Conservation (phyloP, 1,139 yeast species). For the Suhomyces bribrorum region DNA sequence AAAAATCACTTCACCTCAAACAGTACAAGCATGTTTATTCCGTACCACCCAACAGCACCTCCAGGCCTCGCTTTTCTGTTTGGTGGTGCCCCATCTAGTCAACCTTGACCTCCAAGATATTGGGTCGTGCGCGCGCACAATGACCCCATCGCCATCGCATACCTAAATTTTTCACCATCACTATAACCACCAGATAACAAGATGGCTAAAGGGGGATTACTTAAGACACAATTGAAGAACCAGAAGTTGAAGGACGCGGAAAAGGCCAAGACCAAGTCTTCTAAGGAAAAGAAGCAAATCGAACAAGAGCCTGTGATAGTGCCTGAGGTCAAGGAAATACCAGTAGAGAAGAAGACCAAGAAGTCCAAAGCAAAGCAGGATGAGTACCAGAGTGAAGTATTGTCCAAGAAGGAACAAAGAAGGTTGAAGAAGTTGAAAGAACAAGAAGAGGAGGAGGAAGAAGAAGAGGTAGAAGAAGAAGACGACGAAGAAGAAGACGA, state of each 20-base stretch:
- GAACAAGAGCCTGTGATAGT: conserved; percentile 10
- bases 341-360: conserved; percentile 10
- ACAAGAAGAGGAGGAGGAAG: conserved; percentile 21
- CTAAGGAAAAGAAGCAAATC: conserved; percentile 11
- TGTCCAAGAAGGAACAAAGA: conserved; percentile 67
- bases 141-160: conserved; percentile 12
- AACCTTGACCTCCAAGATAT: conserved; percentile 1
- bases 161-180: conserved; percentile 10
- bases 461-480: conserved; percentile 29
- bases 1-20: no score
- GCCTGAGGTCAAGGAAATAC: conserved; percentile 7
- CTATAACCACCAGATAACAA: conserved; percentile 4
- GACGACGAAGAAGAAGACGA: conserved; percentile 33
- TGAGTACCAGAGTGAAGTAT: conserved; percentile 47
- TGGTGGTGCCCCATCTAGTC: no score
- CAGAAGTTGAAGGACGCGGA: conserved; percentile 31
- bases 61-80: no score
- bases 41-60: no score
- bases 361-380: conserved; percentile 16
- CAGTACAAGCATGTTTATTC: no score
- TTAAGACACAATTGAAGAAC: conserved; percentile 39
- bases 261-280: conserved; percentile 28
- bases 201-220: conserved; percentile 36
- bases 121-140: conserved; percentile 11
- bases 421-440: conserved; percentile 53